A percentile compares a stretch with the other conserved stretches of the same genome.
Conservation (phyloP, 768 basidiomycete genomes). For the Hericium rajendrae region DNA sequence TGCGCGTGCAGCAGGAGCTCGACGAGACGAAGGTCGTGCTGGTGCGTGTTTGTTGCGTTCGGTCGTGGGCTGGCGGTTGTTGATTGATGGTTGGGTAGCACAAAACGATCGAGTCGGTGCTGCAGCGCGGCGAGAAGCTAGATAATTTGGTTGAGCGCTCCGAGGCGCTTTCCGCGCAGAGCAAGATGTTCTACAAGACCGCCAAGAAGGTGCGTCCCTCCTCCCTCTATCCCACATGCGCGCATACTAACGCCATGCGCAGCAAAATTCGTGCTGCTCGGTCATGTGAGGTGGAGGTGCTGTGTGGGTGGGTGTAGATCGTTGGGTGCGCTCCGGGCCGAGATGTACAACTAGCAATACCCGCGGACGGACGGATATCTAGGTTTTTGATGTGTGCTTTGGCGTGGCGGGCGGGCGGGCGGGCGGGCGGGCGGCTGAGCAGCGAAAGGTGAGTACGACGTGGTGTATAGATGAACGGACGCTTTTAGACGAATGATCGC, state of each 20-base stretch:
- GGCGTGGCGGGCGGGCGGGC: too few species aligned
- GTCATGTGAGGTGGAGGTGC: neutral
- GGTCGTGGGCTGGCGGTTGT: neutral
- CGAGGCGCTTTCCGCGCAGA: slow-evolving; percentile 76
- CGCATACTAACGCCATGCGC: neutral
- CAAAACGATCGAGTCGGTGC: slow-evolving; percentile 97
- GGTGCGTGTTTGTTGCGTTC: slow-evolving; percentile 39
- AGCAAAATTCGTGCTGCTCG: neutral
- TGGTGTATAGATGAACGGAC: too few species aligned
- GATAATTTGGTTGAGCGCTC: slow-evolving; percentile 94
- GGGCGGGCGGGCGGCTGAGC: too few species aligned
- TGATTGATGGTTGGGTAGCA: slow-evolving; percentile 44
- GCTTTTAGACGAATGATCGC: too few species aligned
- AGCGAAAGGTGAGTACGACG: too few species aligned
- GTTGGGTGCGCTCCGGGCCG: neutral
- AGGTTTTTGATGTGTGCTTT: neutral
- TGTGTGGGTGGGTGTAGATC: slow-evolving; percentile 7
- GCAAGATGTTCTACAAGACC: slow-evolving; percentile 99
- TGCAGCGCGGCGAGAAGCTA: slow-evolving; percentile 93
- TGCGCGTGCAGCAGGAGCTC: slow-evolving; percentile 95
- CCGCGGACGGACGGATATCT: neutral
- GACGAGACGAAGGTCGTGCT: slow-evolving; percentile 99
- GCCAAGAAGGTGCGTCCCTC: slow-evolving; percentile 79
- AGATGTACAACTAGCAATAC: neutral
- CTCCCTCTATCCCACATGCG: too few species aligned